Percentiles rank a stretch among this genome's conserved stretches.
Evolutionary conservation across 2,329 filamentous ascomycete species (phyloP).

Genomic region (Aspergillus ochraceus): DNA sequence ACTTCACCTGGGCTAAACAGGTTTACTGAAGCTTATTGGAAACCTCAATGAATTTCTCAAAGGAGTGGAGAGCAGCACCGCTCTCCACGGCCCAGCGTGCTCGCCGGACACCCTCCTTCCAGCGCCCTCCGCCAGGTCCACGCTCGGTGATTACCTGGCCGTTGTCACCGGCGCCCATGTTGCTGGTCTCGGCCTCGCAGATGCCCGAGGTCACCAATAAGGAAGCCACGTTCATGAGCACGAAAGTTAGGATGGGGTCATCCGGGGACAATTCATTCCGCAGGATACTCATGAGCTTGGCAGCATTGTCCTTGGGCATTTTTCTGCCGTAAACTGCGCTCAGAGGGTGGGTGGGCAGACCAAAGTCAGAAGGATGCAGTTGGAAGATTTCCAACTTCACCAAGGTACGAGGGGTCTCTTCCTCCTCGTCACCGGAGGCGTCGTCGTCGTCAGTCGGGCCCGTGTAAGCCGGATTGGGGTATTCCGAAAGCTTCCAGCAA

Average conservation of each 20-base stretch:
- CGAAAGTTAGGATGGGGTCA: conserved; percentile 87
- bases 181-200: conserved; percentile 77
- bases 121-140: conserved; percentile 81
- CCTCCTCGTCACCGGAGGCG: conserved; percentile 41
- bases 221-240: conserved; percentile 89
- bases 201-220: conserved; percentile 82
- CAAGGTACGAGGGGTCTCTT: conserved; percentile 37
- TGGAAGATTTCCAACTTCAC: conserved; percentile 73
- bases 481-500: conserved; percentile 76
- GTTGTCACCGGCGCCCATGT: conserved; percentile 78
- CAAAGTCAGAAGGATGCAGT: conserved; percentile 82
- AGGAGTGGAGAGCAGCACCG: conserved; percentile 80
- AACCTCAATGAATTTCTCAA: conserved; percentile 78
- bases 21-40: conserved; percentile 58
- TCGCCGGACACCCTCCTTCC: conserved; percentile 90
- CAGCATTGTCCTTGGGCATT: conserved; percentile 82
- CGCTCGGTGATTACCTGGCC: conserved; percentile 77
- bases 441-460: conserved; percentile 45
- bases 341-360: conserved; percentile 72
- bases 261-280: conserved; percentile 70
- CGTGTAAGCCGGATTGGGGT: conserved; percentile 47
- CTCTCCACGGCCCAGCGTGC: conserved; percentile 87
- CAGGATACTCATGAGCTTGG: conserved; percentile 76
- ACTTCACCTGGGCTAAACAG: neutral
- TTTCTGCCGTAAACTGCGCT: conserved; percentile 79